Evolutionary conservation across 1,284 basidiomycete genomes (phyloP).

Genomic region (Stygiomarasmius scandens): DNA sequence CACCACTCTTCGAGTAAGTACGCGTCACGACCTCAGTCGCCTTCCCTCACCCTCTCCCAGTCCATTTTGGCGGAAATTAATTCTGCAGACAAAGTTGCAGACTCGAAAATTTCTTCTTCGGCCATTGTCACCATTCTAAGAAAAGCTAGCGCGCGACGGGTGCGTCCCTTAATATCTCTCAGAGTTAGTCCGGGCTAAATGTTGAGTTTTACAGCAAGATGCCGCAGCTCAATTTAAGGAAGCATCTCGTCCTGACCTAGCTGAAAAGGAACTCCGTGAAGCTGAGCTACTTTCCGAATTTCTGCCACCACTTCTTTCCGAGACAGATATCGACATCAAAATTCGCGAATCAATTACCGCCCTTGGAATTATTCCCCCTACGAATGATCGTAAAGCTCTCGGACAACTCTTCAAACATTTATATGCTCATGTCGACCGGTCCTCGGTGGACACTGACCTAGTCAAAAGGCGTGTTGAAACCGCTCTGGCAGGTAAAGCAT

Average conservation of each 20-base stretch:
- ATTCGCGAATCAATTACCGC: slow-evolving; percentile 43
- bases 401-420: slow-evolving; percentile 64
- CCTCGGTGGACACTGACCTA: slow-evolving; percentile 54
- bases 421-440: slow-evolving; percentile 61
- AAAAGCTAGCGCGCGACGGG: slow-evolving; percentile 61
- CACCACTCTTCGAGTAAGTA: slow-evolving; percentile 62
- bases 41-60: slow-evolving; percentile 32
- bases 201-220: slow-evolving; percentile 47
- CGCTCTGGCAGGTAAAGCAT: slow-evolving; percentile 25
- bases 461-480: slow-evolving; percentile 55
- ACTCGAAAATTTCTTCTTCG: slow-evolving; percentile 44
- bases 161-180: slow-evolving; percentile 25
- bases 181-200: neutral
- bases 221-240: slow-evolving; percentile 56
- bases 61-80: slow-evolving; percentile 72
- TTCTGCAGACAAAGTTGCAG: slow-evolving; percentile 60
- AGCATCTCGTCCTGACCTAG: slow-evolving; percentile 66
- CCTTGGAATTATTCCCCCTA: slow-evolving; percentile 2
- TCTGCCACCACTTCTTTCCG: slow-evolving; percentile 61
- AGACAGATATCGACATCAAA: slow-evolving; percentile 53
- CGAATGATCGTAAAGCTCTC: slow-evolving; percentile 35
- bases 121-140: slow-evolving; percentile 54
- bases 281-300: slow-evolving; percentile 54
- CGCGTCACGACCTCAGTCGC: neutral
- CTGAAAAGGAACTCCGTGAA: slow-evolving; percentile 63